These are phyloP conservation scores for Calonectria hongkongensis DNA, from an alignment of 2,329 filamentous ascomycete species.

Conservation along the genomic window DNA sequence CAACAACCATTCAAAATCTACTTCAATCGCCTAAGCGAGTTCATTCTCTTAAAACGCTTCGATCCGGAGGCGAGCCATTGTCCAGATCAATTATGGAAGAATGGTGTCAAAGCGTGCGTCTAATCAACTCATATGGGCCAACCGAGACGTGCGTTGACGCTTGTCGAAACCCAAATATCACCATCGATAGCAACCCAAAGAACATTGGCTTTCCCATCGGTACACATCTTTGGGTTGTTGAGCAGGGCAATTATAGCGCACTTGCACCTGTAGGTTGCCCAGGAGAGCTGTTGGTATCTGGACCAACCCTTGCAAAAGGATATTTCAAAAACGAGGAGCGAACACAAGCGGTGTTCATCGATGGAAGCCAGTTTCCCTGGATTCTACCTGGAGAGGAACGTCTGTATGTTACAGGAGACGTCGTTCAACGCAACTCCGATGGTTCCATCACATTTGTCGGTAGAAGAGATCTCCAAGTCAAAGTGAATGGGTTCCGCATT, in stretches of 20 bases:
- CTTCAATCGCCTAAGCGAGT: not conserved
- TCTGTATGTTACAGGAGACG: not conserved
- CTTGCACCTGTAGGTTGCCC: not conserved
- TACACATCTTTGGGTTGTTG: conserved; percentile 7
- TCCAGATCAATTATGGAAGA: not conserved
- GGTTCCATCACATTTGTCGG: not conserved
- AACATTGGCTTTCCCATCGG: not conserved
- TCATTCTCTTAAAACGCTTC: not conserved
- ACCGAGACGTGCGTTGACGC: conserved; percentile 3
- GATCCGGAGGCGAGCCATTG: not conserved
- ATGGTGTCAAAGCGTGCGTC: not conserved
- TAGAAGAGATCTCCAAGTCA: not conserved
- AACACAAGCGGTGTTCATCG: not conserved
- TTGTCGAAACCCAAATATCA: not conserved
- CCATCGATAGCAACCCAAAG: not conserved
- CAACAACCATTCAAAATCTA: not conserved
- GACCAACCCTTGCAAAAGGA: not conserved
- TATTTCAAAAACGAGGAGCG: not conserved
- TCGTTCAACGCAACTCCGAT: not conserved
- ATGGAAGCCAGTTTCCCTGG: not conserved
- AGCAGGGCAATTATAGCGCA: not conserved
- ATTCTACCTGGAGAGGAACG: not conserved
- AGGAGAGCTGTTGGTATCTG: not conserved
- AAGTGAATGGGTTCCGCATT: not conserved
- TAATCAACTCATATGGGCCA: not conserved